Evolutionary conservation across 129 eudicot species (phyloP), one percentile per base, ranked within the genome.

Genomic region (Helianthus tuberosus): DNA sequence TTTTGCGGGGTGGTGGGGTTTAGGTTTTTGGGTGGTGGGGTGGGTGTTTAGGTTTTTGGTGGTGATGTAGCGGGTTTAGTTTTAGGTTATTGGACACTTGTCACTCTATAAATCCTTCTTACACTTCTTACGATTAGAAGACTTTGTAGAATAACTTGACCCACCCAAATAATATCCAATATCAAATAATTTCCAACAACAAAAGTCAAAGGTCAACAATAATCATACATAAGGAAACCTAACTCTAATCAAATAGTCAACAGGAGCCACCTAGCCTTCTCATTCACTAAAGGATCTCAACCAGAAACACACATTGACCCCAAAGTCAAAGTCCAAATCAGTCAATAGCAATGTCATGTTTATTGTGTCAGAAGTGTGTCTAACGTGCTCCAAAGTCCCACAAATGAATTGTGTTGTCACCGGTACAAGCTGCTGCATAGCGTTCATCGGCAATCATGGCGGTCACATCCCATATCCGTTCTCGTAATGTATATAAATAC

Each of bases 321-420:
- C 11, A 17, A 55, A 14, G 54, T 71, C 54, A 6, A 4, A 12
- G 43, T 61, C 17, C 13, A 13, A 61, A 32, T 9, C 44, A 23
- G 43, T 61, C 66, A 29, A 29, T 0, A 11, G 9, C 36, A n/a
- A 23, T 32, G 3, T 60, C 1, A 43, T 43, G 47, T 43, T 43
- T 43, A 43, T 7, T 43, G 66, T 57, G 53, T 62, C 39, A n/a
- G 38, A 25, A 36, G 64, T 46, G 9, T 44, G 41, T 62, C 74
- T 68, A 66, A 17, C 72, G 80, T 72, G 80, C 85, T 49, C 87
- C 89, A 69, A 86, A 86, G 64, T 89, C 97, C 95, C 97, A 91
- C 51, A 88, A 36, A 66, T 91, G 97, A 78, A 91, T 82, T 0
- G 78, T 82, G 73, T 75, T 76, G 58, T 91, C 92, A 11, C 50